These are phyloP conservation scores for Sporisorium scitamineum DNA, from an alignment of 1,284 basidiomycete species.

Conservation along the genomic window DNA sequence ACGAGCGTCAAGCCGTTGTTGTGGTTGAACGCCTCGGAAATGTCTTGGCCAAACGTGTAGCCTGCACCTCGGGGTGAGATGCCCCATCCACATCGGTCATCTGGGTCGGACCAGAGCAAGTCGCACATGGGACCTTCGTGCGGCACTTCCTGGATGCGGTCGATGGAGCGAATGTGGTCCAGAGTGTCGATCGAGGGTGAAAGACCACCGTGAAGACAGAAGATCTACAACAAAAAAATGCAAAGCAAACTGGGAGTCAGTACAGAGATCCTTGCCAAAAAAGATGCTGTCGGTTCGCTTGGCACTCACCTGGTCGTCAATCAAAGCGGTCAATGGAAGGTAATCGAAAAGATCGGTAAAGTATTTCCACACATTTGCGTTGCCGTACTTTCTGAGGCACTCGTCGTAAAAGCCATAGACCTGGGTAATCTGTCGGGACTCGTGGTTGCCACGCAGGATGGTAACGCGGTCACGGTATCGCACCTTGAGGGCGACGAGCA, in stretches of 20 bases:
- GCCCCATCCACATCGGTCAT: conserved; percentile 99
- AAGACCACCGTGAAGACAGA: conserved; percentile 97
- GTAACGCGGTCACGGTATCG: conserved; percentile 98
- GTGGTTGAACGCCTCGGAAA: conserved; percentile 97
- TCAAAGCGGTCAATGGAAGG: conserved; percentile 93
- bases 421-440: conserved; percentile 98
- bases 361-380: conserved; percentile 99
- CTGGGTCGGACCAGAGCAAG: conserved; percentile 97
- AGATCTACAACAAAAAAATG: conserved; percentile 76
- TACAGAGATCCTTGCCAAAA: not conserved
- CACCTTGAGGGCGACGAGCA: conserved; percentile 97
- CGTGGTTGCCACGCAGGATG: conserved; percentile 97
- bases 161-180: conserved; percentile 97
- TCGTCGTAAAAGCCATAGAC: conserved; percentile 99
- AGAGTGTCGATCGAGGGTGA: conserved; percentile 99
- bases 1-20: conserved; percentile 98
- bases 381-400: conserved; percentile 98
- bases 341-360: conserved; percentile 99
- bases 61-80: conserved; percentile 98
- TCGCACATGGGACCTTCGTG: conserved; percentile 99
- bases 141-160: conserved; percentile 97
- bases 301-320: conserved; percentile 92
- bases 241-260: not conserved
- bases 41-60: conserved; percentile 99
- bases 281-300: not conserved